Evolutionary conservation across 257 asterid species (phyloP).

Genomic region (Scutellaria minor): DNA sequence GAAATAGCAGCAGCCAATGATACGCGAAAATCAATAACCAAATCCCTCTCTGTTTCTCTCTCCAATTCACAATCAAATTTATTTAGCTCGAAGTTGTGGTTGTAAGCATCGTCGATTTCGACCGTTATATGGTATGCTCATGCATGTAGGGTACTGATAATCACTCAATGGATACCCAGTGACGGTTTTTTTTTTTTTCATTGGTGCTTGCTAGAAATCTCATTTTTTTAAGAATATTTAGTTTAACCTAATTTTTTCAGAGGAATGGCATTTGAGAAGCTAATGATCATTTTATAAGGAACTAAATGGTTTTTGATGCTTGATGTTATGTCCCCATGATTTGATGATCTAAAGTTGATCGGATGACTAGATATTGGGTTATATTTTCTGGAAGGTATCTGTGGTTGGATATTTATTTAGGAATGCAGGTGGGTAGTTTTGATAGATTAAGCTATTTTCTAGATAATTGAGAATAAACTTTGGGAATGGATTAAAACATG

Average conservation of each 20-base stretch:
- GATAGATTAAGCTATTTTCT: constrained; percentile 16
- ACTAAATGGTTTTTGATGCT: neutral
- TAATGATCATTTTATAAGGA: neutral
- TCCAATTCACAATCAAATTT: neutral
- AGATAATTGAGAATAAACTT: neutral
- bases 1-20: neutral
- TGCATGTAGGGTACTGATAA: neutral
- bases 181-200: neutral
- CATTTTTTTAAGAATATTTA: neutral
- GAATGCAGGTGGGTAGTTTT: neutral
- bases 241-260: neutral
- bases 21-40: constrained; percentile 14
- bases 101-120: constrained; percentile 5
- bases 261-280: neutral
- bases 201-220: neutral
- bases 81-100: neutral
- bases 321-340: neutral
- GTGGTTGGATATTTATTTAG: neutral
- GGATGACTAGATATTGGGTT: neutral
- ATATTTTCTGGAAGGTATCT: constrained; percentile 2
- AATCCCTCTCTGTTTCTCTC: neutral
- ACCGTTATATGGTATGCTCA: constrained; percentile 5
- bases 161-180: constrained; percentile 1
- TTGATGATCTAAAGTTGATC: neutral
- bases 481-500: neutral